Evolutionary conservation across 768 basidiomycete species (phyloP).

Genomic region (Coprinopsis marcescibilis): DNA sequence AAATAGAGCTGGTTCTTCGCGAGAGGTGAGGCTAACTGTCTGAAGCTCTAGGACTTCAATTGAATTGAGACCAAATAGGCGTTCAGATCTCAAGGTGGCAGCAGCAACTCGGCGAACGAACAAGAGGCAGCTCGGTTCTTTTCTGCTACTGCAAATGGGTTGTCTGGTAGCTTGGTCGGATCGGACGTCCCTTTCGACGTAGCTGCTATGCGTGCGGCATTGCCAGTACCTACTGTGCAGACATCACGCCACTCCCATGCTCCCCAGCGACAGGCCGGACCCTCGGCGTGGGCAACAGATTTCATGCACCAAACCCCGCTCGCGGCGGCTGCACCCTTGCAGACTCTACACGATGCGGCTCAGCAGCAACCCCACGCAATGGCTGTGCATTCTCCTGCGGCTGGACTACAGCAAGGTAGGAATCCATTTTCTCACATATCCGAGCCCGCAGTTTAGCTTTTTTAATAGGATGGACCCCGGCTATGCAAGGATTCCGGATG

Average conservation of each 20-base stretch:
- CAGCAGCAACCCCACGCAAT: background rate
- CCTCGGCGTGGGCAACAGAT: conserved; percentile 16
- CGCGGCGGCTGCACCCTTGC: background rate
- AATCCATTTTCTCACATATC: background rate
- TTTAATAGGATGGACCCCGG: conserved; percentile 28
- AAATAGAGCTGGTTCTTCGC: conserved; percentile 54
- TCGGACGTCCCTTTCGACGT: conserved; percentile 50
- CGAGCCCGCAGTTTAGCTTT: conserved; percentile 4
- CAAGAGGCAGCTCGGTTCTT: conserved; percentile 75
- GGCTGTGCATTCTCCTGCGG: conserved; percentile 7
- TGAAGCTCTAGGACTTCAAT: background rate
- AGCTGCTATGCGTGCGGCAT: conserved; percentile 42
- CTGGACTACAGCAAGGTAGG: conserved; percentile 18
- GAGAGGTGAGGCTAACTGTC: conserved; percentile 41
- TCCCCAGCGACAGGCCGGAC: conserved; percentile 37
- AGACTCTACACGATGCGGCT: background rate
- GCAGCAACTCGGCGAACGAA: conserved; percentile 28
- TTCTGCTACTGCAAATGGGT: conserved; percentile 22
- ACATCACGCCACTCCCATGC: conserved; percentile 39
- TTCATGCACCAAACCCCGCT: conserved; percentile 12
- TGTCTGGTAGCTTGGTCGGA: conserved; percentile 22
- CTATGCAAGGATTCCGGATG: conserved; percentile 31
- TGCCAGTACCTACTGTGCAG: conserved; percentile 36
- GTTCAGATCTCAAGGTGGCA: conserved; percentile 52
- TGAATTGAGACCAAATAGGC: conserved; percentile 28